Base-by-base conservation (phyloP, 768 basidiomycete species). In the Boletus reticulatus region DNA sequence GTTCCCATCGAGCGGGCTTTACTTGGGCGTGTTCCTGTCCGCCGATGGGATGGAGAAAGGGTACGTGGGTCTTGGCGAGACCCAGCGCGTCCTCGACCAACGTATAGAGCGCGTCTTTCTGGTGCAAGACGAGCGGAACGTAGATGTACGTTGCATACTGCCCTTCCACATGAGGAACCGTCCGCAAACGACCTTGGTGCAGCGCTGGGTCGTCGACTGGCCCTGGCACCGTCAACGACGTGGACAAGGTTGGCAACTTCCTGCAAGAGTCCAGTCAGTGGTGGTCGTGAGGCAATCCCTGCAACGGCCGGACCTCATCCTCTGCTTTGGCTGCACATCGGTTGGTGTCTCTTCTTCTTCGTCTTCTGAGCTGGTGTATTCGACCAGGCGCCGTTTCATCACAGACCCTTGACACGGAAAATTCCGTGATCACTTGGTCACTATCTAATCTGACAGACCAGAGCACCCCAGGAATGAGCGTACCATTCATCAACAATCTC, bases 61-160 rank as follows among this genome's bases (percentile, higher is more conserved):
- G 80, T 43, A 80, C 78, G 16, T 66, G 54, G 12, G 62, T 60
- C 63, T 75, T 78, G n/a, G 83, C 79, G 24, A 74, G 67, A 4
- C 56, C 48, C 17, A 84, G 59, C 2, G 80, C 78, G 17, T 78
- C 75, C 53, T 75, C 67, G 24, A 89, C 58, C 13, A 84, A 58
- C 24, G 72, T 70, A 57, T 75, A 72, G 44, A 92, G 71, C 14
- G 72, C 60, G 19, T 80, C 77, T 32, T 62, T 67, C 38, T 66
- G 74, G 46, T 73, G 70, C 29, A 88, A 60, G 50, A 67, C 60
- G 65, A 95, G 64, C 0, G 86, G 81, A 12, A 92, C 75, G 66
- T 88, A 95, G 50, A 94, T 79, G 73, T 95, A 84, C 5, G 88
- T 78, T 1, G 86, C 84, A 67, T 83, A 95, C 65, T 95, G 93